Percentiles rank a stretch among this genome's conserved stretches.
These are phyloP conservation scores for Metschnikowia lachancei DNA, from an alignment of 805 yeast species.

Conservation along the genomic window DNA sequence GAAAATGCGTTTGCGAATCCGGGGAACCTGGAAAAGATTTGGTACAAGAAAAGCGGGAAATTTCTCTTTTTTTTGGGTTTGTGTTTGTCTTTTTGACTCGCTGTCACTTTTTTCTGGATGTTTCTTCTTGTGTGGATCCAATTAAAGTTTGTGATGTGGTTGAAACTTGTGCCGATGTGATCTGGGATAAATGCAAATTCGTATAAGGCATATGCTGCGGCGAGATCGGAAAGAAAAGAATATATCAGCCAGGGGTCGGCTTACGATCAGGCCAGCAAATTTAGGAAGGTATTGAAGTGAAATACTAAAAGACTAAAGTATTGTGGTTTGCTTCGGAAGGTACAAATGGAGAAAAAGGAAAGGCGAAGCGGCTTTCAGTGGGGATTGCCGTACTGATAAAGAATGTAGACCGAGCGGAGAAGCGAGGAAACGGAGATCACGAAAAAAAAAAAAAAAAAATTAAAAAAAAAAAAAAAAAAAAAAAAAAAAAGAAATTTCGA, in stretches of 20 bases:
- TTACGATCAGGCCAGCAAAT: neutral
- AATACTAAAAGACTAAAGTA: neutral
- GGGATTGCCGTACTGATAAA: neutral
- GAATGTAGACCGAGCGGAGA: neutral
- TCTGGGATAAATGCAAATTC: neutral
- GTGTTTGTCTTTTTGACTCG: no score
- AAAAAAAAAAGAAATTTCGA: neutral
- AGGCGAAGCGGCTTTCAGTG: neutral
- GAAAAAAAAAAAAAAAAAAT: neutral
- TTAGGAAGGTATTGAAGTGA: neutral
- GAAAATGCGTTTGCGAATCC: neutral
- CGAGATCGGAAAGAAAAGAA: neutral
- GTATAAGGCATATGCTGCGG: conserved; percentile 5
- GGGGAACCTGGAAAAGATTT: neutral
- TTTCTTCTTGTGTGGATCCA: neutral
- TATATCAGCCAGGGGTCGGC: neutral
- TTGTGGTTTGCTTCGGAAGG: neutral
- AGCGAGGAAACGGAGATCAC: no score
- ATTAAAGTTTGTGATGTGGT: neutral
- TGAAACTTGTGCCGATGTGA: neutral
- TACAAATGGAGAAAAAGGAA: neutral
- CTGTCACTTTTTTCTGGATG: neutral
- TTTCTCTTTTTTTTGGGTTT: no score
- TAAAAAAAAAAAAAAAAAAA: neutral
- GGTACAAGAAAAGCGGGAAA: neutral